Base-by-base conservation (phyloP, 257 asterid genomes). In the Fraxinus americana region DNA sequence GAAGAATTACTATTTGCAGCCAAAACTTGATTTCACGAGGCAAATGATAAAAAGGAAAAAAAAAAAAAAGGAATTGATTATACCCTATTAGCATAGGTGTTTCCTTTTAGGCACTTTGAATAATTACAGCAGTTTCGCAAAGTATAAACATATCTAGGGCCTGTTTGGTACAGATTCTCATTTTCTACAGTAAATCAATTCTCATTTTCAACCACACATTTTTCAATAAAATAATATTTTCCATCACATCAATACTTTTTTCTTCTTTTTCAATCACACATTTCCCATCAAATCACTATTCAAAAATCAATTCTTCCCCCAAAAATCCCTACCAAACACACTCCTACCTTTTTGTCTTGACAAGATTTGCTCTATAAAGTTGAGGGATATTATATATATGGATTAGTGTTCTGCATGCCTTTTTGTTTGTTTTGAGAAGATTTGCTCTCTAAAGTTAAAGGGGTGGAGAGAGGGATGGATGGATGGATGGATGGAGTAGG, bases 121-220 rank as follows among this genome's bases (percentile, higher is more conserved):
- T 41, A 81, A 83, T 70, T 73, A 7, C 13, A 57, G 29, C 67
- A 57, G 67, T 74, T 17, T 78, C 80, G 82, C 76, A 81, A 32
- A 77, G 81, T 74, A 82, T 45, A 78, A 84, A 82, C 82, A 84
- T 81, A 82, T 85, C 86, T n/a, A n/a, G n/a, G n/a, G n/a, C n/a
- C n/a, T n/a, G n/a, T n/a, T n/a, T n/a, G n/a, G n/a, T n/a, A n/a
- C n/a, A n/a, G n/a, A n/a, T n/a, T n/a, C n/a, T n/a, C n/a, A n/a
- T n/a, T n/a, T n/a, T n/a, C n/a, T n/a, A n/a, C n/a, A n/a, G n/a
- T n/a, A n/a, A n/a, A n/a, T n/a, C n/a, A n/a, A n/a, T n/a, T n/a
- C n/a, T n/a, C n/a, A n/a, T n/a, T n/a, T n/a, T n/a, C n/a, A n/a
- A n/a, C n/a, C n/a, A n/a, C n/a, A n/a, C n/a, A n/a, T n/a, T n/a